phyloP scores from a whole-genome alignment of 345 rosid species.

The Abelmoschus esculentus region DNA sequence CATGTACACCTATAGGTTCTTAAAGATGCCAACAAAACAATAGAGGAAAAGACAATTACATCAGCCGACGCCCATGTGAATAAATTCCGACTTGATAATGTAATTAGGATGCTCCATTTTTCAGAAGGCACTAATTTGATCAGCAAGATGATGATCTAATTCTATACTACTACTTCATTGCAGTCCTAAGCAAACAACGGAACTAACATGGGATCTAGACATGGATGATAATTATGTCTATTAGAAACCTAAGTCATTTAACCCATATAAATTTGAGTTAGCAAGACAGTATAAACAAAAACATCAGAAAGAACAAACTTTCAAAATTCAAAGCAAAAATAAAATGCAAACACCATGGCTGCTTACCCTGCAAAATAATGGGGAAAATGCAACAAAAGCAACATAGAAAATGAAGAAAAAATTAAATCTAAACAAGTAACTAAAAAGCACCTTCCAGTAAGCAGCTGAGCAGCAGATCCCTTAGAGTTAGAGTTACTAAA shows the following conservation, averaged over 20 bases:
- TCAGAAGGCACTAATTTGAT: not conserved
- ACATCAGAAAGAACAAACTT: not conserved
- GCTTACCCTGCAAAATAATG: not conserved
- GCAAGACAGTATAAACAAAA: not conserved
- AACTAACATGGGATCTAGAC: not conserved
- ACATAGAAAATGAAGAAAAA: not conserved
- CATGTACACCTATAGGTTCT: not conserved
- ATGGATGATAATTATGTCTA: not conserved
- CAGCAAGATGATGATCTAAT: not conserved
- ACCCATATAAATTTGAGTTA: not conserved
- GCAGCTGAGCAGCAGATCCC: slow-evolving; percentile 67
- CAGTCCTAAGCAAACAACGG: not conserved
- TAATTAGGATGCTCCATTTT: not conserved
- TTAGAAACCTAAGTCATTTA: not conserved
- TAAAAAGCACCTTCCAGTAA: slow-evolving; percentile 67
- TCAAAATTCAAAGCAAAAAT: not conserved
- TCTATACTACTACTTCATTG: not conserved
- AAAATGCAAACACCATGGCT: not conserved
- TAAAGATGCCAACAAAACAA: not conserved
- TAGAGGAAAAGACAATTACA: not conserved
- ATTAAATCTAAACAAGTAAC: not conserved
- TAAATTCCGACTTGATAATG: not conserved
- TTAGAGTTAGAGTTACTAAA: slow-evolving; percentile 49
- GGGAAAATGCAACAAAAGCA: not conserved
- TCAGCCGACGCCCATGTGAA: not conserved